phyloP scores from a whole-genome alignment of 2,329 filamentous ascomycete genomes.

The Akanthomyces lecanii region DNA sequence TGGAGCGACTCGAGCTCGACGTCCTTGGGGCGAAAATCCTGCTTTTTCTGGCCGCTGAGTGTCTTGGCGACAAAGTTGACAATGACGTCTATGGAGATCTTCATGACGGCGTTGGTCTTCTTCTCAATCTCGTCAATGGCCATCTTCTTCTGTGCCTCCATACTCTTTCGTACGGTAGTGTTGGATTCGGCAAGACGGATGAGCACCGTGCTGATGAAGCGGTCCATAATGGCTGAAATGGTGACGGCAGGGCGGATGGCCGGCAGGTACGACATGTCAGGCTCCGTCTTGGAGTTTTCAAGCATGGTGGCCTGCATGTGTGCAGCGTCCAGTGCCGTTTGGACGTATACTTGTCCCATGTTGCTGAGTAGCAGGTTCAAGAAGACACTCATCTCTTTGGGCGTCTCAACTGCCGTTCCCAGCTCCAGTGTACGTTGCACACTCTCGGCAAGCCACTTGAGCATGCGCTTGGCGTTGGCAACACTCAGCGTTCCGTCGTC shows the following conservation, averaged over 20 bases:
- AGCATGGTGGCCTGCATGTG: constrained; percentile 70
- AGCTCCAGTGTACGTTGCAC: constrained; percentile 88
- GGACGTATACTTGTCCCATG: constrained; percentile 79
- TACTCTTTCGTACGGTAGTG: constrained; percentile 82
- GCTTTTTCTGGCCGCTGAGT: constrained; percentile 75
- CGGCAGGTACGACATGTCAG: constrained; percentile 79
- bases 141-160: constrained; percentile 75
- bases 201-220: constrained; percentile 84
- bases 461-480: constrained; percentile 92
- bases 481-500: constrained; percentile 81
- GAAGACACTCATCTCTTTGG: constrained; percentile 86
- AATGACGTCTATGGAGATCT: constrained; percentile 59
- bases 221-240: constrained; percentile 88
- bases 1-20: constrained; percentile 75
- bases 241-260: constrained; percentile 77
- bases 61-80: constrained; percentile 72
- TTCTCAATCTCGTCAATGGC: constrained; percentile 77
- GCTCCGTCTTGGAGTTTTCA: constrained; percentile 76
- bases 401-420: constrained; percentile 81
- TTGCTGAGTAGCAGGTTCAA: constrained; percentile 78
- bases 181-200: constrained; percentile 86
- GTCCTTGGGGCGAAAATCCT: constrained; percentile 85
- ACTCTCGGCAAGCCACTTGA: constrained; percentile 94
- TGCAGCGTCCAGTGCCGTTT: constrained; percentile 64
- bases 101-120: constrained; percentile 65